Evolutionary conservation across 805 yeast species (phyloP), one percentile per base, ranked within the genome.

Genomic region (Spathaspora boniae): DNA sequence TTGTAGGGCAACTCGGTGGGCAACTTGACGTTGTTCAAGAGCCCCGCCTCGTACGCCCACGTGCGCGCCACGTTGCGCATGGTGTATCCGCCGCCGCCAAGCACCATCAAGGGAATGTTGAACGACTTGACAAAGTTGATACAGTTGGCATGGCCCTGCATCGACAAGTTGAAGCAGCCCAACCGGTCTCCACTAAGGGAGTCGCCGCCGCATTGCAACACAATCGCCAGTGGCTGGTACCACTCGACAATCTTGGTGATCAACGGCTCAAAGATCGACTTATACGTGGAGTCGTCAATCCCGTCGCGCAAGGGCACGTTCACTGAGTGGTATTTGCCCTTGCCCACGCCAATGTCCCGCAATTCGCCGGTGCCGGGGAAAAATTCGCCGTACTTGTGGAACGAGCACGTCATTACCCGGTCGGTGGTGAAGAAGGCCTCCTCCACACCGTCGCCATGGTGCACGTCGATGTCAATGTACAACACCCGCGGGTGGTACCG

Each of bases 11-110:
- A 64, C 47, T 78, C 82, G n/a, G 81, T 62, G 17, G 86, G 85
- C 49, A 91, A 65, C 31, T 81, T 72, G 9, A 82, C 86, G 48
- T 86, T 82, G 46, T 93, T 82, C 54, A 91, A 72, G 18, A 93
- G 71, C 23, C 96, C 91, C 0, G 96, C 81, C 61, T 93, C 98
- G 53, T 73, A 89, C 2, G 96, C 78, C 98, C 98, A 91, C 9
- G 95, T 76, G 47, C 98, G 71, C 4, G 97, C 87, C 32, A 93
- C 98, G 56, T 93, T 93, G 58, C 97, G 76, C 75, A 95, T 94
- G 2, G 98, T 93, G 64, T 93, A 93, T 15, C 98, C 98, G 48
- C 98, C 98, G 33, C 98, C 98, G 26, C 98, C 98, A 15, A 93
- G 72, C 20, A 93, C 95, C 81, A 93, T 76, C 74, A 86, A 65